Percentiles rank a stretch among this genome's conserved stretches.
Evolutionary conservation across 163 green algal species (phyloP).

Genomic region (Scenedesmus sp.): DNA sequence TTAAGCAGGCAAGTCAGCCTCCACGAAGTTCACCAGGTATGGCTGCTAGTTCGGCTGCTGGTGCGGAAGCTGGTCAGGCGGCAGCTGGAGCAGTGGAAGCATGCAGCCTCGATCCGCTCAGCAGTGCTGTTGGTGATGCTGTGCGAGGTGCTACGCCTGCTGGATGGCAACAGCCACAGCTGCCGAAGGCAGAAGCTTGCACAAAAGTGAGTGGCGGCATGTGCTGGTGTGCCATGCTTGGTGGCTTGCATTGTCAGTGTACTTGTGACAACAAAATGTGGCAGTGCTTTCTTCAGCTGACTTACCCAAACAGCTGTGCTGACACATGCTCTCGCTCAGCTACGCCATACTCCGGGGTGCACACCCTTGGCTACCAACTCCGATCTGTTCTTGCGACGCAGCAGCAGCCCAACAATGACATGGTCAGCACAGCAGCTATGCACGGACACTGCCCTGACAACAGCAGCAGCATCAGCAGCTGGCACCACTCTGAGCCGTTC

Average conservation of each 20-base stretch:
- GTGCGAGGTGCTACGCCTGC: neutral
- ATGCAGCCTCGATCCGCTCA: neutral
- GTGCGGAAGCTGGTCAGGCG: too few relatives aligned
- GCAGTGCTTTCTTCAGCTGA: too few relatives aligned
- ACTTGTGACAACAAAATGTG: too few relatives aligned
- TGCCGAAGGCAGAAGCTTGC: neutral
- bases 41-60: constrained; percentile 20
- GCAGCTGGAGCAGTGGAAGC: neutral
- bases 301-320: too few relatives aligned
- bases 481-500: neutral
- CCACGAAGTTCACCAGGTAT: neutral
- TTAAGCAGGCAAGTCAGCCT: neutral
- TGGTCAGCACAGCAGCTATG: neutral
- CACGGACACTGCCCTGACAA: neutral
- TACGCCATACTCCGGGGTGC: too few relatives aligned
- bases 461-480: constrained; percentile 13
- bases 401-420: neutral
- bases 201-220: neutral
- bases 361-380: neutral
- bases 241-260: too few relatives aligned
- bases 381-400: neutral
- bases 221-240: neutral
- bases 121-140: neutral
- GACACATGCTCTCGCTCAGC: too few relatives aligned
- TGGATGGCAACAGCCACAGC: too few relatives aligned